These are phyloP conservation scores for Amanita phalloides DNA, from an alignment of 768 basidiomycete species.

Conservation along the genomic window DNA sequence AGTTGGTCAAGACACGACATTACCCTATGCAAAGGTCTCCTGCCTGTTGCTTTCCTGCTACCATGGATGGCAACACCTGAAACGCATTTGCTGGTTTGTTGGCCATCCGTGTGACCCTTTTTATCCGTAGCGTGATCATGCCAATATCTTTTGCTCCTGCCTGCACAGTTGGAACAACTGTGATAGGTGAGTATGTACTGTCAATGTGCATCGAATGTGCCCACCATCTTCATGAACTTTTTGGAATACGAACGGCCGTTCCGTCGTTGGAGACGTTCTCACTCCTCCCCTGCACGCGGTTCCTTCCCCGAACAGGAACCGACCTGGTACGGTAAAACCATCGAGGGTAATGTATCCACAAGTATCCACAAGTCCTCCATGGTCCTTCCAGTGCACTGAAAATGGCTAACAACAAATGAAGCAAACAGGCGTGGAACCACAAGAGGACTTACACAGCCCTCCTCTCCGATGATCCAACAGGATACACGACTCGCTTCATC, in stretches of 20 bases:
- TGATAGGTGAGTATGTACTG: background rate
- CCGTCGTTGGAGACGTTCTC: slow-evolving; percentile 35
- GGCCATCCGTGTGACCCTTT: slow-evolving; percentile 25
- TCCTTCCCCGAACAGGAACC: slow-evolving; percentile 49
- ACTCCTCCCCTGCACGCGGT: slow-evolving; percentile 42
- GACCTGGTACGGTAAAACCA: slow-evolving; percentile 50
- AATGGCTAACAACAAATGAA: slow-evolving; percentile 30
- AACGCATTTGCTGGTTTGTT: slow-evolving; percentile 31
- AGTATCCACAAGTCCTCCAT: slow-evolving; percentile 39
- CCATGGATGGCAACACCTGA: slow-evolving; percentile 24
- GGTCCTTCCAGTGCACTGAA: slow-evolving; percentile 55
- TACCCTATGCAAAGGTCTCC: slow-evolving; percentile 41
- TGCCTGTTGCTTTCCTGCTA: slow-evolving; percentile 23
- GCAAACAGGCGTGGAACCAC: background rate
- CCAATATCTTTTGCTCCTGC: slow-evolving; percentile 30
- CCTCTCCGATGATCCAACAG: slow-evolving; percentile 60
- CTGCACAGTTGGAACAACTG: slow-evolving; percentile 3
- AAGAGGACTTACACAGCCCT: slow-evolving; percentile 35
- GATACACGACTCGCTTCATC: slow-evolving; percentile 31
- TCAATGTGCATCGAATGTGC: slow-evolving; percentile 8
- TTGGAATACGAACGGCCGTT: slow-evolving; percentile 54
- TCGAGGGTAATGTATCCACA: slow-evolving; percentile 58
- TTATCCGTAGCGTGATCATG: slow-evolving; percentile 43
- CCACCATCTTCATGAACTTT: slow-evolving; percentile 27
- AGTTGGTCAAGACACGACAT: slow-evolving; percentile 4